phyloP scores from a whole-genome alignment of 345 rosid genomes.

The Salix brachista region DNA sequence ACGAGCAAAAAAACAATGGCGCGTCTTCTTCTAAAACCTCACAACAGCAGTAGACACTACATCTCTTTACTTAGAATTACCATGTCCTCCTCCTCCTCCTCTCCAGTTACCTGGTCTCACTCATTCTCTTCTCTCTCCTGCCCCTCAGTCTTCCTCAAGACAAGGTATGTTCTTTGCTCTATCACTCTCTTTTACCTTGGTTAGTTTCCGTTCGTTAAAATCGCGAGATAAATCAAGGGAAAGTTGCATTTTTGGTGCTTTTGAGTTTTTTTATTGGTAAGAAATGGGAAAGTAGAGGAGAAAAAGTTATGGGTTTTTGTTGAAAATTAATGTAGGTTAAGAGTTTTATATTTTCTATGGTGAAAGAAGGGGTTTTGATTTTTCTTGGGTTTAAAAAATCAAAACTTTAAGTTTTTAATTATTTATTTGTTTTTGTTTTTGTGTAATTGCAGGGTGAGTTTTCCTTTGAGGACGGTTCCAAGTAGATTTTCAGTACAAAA shows the following conservation, averaged over 20 bases:
- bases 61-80: slow-evolving; percentile 28
- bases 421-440: neutral
- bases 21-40: slow-evolving; percentile 34
- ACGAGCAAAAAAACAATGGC: slow-evolving; percentile 20
- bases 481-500: slow-evolving; percentile 30
- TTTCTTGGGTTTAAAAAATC: neutral
- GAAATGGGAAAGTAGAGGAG: neutral
- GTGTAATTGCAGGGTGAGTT: slow-evolving; percentile 40
- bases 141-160: slow-evolving; percentile 32
- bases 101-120: slow-evolving; percentile 10
- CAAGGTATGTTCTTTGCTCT: slow-evolving; percentile 39
- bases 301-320: neutral
- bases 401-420: too few species aligned
- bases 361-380: too few species aligned
- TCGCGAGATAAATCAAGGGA: too few species aligned
- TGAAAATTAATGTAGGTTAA: too few species aligned
- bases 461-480: slow-evolving; percentile 32
- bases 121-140: slow-evolving; percentile 16
- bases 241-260: neutral
- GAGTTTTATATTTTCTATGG: neutral
- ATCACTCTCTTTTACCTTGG: neutral
- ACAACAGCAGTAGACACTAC: slow-evolving; percentile 19
- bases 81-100: slow-evolving; percentile 34
- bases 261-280: neutral
- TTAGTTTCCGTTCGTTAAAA: slow-evolving; percentile 15